Evolutionary conservation across 1,284 basidiomycete genomes (phyloP).

Genomic region (Blastosporella zonata): DNA sequence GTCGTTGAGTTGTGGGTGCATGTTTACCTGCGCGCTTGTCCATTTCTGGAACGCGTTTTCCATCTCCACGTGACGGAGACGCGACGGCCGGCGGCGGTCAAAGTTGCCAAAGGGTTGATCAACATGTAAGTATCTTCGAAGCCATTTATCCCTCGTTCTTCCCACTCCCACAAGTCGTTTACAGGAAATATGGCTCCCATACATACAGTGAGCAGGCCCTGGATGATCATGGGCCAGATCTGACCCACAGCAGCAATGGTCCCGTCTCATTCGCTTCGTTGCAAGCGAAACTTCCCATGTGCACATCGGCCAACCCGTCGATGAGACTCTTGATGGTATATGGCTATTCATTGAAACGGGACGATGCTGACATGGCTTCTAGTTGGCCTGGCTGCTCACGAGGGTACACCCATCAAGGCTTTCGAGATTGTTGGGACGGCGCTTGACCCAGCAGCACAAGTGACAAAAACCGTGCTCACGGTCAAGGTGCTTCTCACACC

Average conservation of each 20-base stretch:
- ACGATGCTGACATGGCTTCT: not conserved
- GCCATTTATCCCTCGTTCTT: not conserved
- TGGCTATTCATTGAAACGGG: not conserved
- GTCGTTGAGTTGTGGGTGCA: slow-evolving; percentile 15
- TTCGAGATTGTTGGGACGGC: slow-evolving; percentile 68
- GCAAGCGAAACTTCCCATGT: slow-evolving; percentile 72
- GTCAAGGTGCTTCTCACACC: slow-evolving; percentile 72
- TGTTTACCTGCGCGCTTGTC: slow-evolving; percentile 16
- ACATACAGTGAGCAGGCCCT: slow-evolving; percentile 4
- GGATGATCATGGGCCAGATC: not conserved
- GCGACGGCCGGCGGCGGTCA: too few relatives aligned
- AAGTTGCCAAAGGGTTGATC: too few relatives aligned
- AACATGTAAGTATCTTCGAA: too few relatives aligned
- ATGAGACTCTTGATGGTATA: slow-evolving; percentile 33
- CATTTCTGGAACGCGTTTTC: slow-evolving; percentile 17
- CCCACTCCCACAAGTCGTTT: not conserved
- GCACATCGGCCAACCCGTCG: slow-evolving; percentile 77
- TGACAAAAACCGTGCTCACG: slow-evolving; percentile 61
- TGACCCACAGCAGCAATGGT: slow-evolving; percentile 58
- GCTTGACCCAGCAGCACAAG: slow-evolving; percentile 58
- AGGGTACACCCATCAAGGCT: slow-evolving; percentile 56
- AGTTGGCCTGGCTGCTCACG: slow-evolving; percentile 68
- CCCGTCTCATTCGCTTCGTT: slow-evolving; percentile 79
- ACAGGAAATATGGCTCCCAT: slow-evolving; percentile 15
- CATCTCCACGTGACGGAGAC: slow-evolving; percentile 19